These are phyloP conservation scores for Tothia fuscella DNA, from an alignment of 2,329 filamentous ascomycete species.

Conservation along the genomic window DNA sequence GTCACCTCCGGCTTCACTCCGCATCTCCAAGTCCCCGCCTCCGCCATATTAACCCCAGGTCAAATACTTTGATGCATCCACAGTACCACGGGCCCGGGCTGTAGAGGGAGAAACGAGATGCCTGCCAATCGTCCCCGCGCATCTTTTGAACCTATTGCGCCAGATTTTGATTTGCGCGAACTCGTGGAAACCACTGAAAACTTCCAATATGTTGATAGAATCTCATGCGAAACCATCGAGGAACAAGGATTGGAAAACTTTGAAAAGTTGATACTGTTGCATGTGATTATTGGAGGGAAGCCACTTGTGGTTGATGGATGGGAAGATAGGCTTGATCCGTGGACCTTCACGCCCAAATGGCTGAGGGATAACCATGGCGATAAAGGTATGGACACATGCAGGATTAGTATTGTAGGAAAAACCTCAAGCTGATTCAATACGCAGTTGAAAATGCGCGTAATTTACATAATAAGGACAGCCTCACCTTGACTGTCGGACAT, in stretches of 20 bases:
- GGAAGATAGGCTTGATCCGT: constrained; percentile 59
- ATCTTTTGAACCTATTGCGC: constrained; percentile 83
- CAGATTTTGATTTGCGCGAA: constrained; percentile 63
- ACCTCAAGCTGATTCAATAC: constrained; percentile 13
- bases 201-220: constrained; percentile 75
- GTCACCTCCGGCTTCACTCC: too few species aligned
- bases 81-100: too few species aligned
- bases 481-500: constrained; percentile 78
- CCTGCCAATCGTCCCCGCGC: constrained; percentile 68
- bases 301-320: constrained; percentile 88
- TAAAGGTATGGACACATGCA: constrained; percentile 49
- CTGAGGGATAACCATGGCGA: constrained; percentile 65
- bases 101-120: too few species aligned
- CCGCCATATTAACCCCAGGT: too few species aligned
- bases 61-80: too few species aligned
- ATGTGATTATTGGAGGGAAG: constrained; percentile 75
- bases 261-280: constrained; percentile 70
- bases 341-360: constrained; percentile 73
- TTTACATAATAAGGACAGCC: constrained; percentile 56
- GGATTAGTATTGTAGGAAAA: constrained; percentile 15
- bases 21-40: too few species aligned
- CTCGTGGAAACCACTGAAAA: constrained; percentile 71
- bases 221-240: constrained; percentile 67
- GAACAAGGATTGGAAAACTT: constrained; percentile 67
- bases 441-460: constrained; percentile 77